These are phyloP conservation scores for Vigna hirtella DNA, from an alignment of 306 rosid species.

Conservation along the genomic window DNA sequence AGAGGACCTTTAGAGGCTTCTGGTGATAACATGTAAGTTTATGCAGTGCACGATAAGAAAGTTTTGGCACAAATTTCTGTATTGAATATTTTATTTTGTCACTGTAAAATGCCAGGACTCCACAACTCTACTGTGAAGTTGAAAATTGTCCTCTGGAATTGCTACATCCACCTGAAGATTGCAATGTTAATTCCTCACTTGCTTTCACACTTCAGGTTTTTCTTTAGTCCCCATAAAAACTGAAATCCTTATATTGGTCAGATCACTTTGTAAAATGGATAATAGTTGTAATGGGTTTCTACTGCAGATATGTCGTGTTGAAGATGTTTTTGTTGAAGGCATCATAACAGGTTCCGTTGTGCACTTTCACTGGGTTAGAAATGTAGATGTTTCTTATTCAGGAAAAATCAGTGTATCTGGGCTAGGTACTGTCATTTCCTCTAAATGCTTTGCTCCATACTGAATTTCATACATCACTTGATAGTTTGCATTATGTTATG, in stretches of 20 bases:
- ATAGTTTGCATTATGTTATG: conserved; percentile 30
- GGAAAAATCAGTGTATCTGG: conserved; percentile 86
- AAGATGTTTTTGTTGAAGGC: conserved; percentile 78
- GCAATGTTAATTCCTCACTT: conserved; percentile 92
- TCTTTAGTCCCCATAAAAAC: conserved; percentile 49
- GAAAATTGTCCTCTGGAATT: conserved; percentile 85
- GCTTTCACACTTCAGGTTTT: conserved; percentile 97
- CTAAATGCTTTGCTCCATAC: conserved; percentile 30
- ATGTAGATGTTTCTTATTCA: conserved; percentile 58
- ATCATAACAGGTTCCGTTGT: conserved; percentile 83
- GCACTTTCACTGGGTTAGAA: conserved; percentile 91
- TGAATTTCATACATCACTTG: conserved; percentile 28
- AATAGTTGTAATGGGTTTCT: conserved; percentile 50
- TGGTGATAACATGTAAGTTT: conserved; percentile 62
- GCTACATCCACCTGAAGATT: conserved; percentile 96
- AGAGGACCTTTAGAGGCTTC: conserved; percentile 82
- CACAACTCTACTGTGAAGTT: conserved; percentile 71
- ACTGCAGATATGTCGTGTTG: conserved; percentile 92
- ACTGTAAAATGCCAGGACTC: conserved; percentile 59
- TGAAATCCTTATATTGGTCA: conserved; percentile 50
- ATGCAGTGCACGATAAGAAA: conserved; percentile 32
- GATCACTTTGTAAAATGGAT: conserved; percentile 37
- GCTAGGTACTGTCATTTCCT: conserved; percentile 67
- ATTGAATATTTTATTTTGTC: conserved; percentile 33
- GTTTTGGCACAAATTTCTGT: conserved; percentile 17